Evolutionary conservation across 805 yeast genomes (phyloP).

Genomic region (Zygosaccharomyces siamensis): DNA sequence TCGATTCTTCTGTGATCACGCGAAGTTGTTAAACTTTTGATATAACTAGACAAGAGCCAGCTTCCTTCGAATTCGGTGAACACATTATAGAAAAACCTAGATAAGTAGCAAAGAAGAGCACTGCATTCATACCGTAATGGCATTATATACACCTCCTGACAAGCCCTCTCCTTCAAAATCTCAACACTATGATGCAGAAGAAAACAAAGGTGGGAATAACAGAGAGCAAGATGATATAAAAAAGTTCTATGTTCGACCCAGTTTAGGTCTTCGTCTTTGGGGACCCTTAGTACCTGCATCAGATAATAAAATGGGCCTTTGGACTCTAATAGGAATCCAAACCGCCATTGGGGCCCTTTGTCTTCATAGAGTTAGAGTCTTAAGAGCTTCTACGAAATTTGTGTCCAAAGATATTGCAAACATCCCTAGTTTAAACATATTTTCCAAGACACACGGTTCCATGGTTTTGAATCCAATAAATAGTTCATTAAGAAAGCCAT

Average conservation of each 20-base stretch:
- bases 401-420: conserved; percentile 31
- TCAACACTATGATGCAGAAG: conserved; percentile 4
- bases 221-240: conserved; percentile 16
- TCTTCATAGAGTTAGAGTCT: conserved; percentile 20
- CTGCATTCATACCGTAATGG: conserved; percentile 18
- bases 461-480: conserved; percentile 15
- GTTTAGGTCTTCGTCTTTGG: conserved; percentile 56
- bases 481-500: background rate
- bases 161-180: conserved; percentile 17
- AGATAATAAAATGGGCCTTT: conserved; percentile 54
- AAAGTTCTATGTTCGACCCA: conserved; percentile 44
- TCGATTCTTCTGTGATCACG: background rate
- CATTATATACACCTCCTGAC: conserved; percentile 32
- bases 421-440: conserved; percentile 33
- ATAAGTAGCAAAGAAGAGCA: background rate
- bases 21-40: background rate
- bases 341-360: conserved; percentile 42
- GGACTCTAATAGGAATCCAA: conserved; percentile 50
- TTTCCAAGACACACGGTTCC: conserved; percentile 30
- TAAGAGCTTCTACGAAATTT: conserved; percentile 13
- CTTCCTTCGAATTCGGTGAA: background rate
- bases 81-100: background rate
- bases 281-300: conserved; percentile 73
- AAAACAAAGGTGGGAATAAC: conserved; percentile 14
- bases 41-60: background rate